A percentile compares a stretch with the other conserved stretches of the same genome.
These are phyloP conservation scores for Quambalaria eucalypti DNA, from an alignment of 1,284 basidiomycete species.

Conservation along the genomic window DNA sequence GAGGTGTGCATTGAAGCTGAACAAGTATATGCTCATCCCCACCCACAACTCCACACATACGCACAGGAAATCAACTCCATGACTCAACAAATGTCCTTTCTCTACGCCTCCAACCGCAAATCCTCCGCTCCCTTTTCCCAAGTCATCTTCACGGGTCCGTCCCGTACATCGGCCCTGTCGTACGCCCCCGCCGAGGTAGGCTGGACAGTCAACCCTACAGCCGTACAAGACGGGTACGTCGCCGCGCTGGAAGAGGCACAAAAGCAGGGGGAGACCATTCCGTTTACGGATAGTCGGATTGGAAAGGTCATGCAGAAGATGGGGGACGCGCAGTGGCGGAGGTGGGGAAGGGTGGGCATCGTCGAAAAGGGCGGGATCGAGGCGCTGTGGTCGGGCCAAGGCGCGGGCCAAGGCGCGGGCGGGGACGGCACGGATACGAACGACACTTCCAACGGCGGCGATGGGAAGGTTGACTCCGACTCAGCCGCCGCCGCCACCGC, in stretches of 20 bases:
- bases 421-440: background rate
- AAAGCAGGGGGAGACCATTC: background rate
- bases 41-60: conserved; percentile 49
- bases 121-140: conserved; percentile 62
- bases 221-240: background rate
- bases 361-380: conserved; percentile 55
- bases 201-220: background rate
- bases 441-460: background rate
- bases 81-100: conserved; percentile 74
- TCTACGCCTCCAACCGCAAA: conserved; percentile 74
- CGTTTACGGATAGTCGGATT: conserved; percentile 56
- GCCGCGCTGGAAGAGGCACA: background rate
- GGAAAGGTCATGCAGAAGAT: conserved; percentile 63
- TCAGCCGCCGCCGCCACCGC: background rate
- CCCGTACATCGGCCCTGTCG: background rate
- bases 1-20: background rate
- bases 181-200: background rate
- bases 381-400: background rate
- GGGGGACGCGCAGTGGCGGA: conserved; percentile 59
- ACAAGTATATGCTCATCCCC: background rate
- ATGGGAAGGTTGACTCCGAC: background rate
- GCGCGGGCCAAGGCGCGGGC: background rate
- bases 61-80: conserved; percentile 86
- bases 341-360: conserved; percentile 76
- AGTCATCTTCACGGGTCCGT: conserved; percentile 68